Conservation (phyloP, 345 rosid genomes). For the Populus ilicifolia region DNA sequence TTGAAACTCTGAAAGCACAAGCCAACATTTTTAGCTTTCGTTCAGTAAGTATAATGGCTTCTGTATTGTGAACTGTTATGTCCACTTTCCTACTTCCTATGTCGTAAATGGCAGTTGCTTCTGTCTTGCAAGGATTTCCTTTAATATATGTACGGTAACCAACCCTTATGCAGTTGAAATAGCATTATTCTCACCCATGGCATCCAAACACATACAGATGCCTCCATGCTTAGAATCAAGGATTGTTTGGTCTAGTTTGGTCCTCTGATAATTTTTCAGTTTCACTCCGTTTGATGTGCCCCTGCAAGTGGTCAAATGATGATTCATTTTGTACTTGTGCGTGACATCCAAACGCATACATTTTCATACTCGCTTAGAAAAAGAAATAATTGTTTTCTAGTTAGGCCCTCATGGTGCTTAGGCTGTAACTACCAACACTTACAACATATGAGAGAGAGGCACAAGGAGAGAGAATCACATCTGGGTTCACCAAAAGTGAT, state of each 20-base stretch:
- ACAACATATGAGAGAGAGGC: no score
- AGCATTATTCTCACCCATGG: neutral
- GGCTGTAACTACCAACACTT: neutral
- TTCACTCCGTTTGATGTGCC: neutral
- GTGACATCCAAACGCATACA: neutral
- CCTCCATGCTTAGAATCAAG: neutral
- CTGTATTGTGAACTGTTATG: neutral
- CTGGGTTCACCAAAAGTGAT: no score
- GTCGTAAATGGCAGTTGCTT: neutral
- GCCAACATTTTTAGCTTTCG: constrained; percentile 67
- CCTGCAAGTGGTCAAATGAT: neutral
- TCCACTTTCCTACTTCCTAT: neutral
- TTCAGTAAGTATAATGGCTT: constrained; percentile 46
- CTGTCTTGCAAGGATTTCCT: neutral
- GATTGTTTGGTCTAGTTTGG: neutral
- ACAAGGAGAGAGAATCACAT: no score
- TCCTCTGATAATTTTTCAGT: neutral
- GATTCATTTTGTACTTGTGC: neutral
- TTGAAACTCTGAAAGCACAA: constrained; percentile 77
- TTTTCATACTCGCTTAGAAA: neutral
- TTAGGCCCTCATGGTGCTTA: neutral
- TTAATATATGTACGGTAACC: neutral
- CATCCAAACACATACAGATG: neutral
- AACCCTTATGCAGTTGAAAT: neutral
- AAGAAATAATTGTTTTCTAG: neutral